Evolutionary conservation across 2,329 filamentous ascomycete genomes (phyloP).

Genomic region (Aspergillus tamarii): DNA sequence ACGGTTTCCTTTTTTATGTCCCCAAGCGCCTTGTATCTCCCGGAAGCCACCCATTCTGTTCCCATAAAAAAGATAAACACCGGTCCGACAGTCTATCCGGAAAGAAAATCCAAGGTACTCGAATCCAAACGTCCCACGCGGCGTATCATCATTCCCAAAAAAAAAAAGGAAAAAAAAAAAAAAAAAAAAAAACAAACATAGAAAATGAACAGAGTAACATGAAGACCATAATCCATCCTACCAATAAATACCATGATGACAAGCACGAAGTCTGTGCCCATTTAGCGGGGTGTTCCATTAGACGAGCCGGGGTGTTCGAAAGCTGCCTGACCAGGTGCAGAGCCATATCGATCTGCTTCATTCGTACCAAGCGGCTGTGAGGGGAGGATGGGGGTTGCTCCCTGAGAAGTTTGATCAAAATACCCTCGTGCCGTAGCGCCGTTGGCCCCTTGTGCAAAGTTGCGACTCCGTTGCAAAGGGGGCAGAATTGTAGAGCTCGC

Average conservation of each 20-base stretch:
- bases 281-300: constrained; percentile 38
- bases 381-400: constrained; percentile 38
- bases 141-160: constrained; percentile 14
- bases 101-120: constrained; percentile 21
- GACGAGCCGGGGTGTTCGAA: constrained; percentile 37
- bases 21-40: constrained; percentile 33
- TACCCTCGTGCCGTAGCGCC: constrained; percentile 33
- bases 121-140: constrained; percentile 14
- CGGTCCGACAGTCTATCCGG: constrained; percentile 38
- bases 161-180: not conserved
- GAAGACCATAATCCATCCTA: constrained; percentile 10
- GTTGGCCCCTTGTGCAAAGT: constrained; percentile 34
- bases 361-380: constrained; percentile 36
- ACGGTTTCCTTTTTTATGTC: constrained; percentile 30
- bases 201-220: constrained; percentile 8
- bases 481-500: constrained; percentile 38
- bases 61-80: constrained; percentile 31
- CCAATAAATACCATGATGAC: not conserved
- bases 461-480: constrained; percentile 38
- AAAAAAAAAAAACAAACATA: constrained; percentile 6
- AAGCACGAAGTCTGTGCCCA: constrained; percentile 7
- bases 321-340: constrained; percentile 28
- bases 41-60: constrained; percentile 27
- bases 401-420: constrained; percentile 38
- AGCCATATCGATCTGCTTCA: constrained; percentile 37